A percentile compares a stretch with the other conserved stretches of the same genome.
Evolutionary conservation across 2,329 filamentous ascomycete species (phyloP).

Genomic region (Xenosphaeropsis pyriputrescens): DNA sequence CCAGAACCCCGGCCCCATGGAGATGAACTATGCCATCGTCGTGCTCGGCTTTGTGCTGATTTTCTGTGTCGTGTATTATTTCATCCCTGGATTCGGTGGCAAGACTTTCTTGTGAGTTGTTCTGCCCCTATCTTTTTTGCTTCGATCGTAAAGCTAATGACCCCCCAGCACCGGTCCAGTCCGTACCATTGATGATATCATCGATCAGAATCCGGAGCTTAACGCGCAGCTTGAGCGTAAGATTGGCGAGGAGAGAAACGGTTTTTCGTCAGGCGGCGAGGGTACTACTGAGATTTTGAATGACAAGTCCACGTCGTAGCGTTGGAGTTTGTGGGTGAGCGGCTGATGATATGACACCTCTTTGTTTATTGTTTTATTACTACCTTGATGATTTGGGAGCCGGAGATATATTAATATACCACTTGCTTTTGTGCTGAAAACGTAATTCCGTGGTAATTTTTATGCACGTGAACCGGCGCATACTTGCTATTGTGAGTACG

Average conservation of each 20-base stretch:
- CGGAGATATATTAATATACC: too few species aligned
- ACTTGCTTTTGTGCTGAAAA: too few species aligned
- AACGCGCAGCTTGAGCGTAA: background rate
- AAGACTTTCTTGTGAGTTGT: constrained; percentile 14
- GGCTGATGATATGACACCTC: too few species aligned
- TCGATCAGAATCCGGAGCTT: background rate
- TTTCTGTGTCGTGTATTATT: constrained; percentile 17
- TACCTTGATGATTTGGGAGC: too few species aligned
- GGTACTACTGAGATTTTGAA: too few species aligned
- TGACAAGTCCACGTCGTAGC: too few species aligned
- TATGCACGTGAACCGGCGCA: too few species aligned
- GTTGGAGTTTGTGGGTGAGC: too few species aligned
- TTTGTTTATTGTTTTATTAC: too few species aligned
- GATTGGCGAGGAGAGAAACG: background rate
- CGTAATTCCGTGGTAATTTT: too few species aligned
- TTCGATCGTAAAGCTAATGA: background rate
- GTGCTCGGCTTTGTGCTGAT: constrained; percentile 15
- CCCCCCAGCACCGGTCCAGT: background rate
- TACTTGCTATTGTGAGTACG: too few species aligned
- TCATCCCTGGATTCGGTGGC: constrained; percentile 13
- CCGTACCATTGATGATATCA: constrained; percentile 1
- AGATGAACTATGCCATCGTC: constrained; percentile 18
- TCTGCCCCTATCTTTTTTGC: background rate
- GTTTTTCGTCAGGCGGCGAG: too few species aligned
- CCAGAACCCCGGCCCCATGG: constrained; percentile 8